Evolutionary conservation across 2,329 filamentous ascomycete species (phyloP).

Genomic region (Proliferodiscus dingleyae): DNA sequence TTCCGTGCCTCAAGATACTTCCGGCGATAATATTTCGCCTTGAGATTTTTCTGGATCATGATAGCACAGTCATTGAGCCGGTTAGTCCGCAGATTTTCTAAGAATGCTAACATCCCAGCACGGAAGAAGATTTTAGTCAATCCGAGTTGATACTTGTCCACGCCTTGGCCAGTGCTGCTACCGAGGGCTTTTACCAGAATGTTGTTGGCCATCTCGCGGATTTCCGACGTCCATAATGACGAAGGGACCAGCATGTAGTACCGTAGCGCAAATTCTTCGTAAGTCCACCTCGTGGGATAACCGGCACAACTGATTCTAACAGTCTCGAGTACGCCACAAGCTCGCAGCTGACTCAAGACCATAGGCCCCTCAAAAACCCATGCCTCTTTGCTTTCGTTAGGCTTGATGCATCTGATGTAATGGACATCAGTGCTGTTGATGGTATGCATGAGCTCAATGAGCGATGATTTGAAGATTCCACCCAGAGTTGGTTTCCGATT

Average conservation of each 20-base stretch:
- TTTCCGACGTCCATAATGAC: slow-evolving; percentile 85
- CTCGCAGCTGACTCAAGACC: slow-evolving; percentile 94
- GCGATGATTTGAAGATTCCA: slow-evolving; percentile 96
- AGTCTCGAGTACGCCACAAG: slow-evolving; percentile 97
- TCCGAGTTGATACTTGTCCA: slow-evolving; percentile 96
- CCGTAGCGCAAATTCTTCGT: slow-evolving; percentile 93
- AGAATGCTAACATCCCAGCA: slow-evolving; percentile 95
- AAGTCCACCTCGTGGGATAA: slow-evolving; percentile 97
- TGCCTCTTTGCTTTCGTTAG: slow-evolving; percentile 91
- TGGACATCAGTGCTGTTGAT: slow-evolving; percentile 98
- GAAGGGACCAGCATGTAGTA: slow-evolving; percentile 98
- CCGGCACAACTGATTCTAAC: slow-evolving; percentile 96
- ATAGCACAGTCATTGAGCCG: slow-evolving; percentile 90
- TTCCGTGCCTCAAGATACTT: slow-evolving; percentile 83
- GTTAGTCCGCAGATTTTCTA: slow-evolving; percentile 88
- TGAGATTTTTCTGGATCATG: slow-evolving; percentile 98
- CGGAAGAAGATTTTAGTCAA: slow-evolving; percentile 99
- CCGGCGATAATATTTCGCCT: slow-evolving; percentile 89
- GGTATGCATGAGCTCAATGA: slow-evolving; percentile 96
- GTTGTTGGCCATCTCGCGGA: slow-evolving; percentile 87
- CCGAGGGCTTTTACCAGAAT: slow-evolving; percentile 87
- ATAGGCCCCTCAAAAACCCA: slow-evolving; percentile 99
- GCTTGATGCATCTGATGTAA: slow-evolving; percentile 98
- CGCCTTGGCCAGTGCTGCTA: slow-evolving; percentile 64
- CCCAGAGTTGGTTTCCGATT: slow-evolving; percentile 96